These are phyloP conservation scores for Jacaranda mimosifolia DNA, from an alignment of 257 asterid species.

Conservation along the genomic window DNA sequence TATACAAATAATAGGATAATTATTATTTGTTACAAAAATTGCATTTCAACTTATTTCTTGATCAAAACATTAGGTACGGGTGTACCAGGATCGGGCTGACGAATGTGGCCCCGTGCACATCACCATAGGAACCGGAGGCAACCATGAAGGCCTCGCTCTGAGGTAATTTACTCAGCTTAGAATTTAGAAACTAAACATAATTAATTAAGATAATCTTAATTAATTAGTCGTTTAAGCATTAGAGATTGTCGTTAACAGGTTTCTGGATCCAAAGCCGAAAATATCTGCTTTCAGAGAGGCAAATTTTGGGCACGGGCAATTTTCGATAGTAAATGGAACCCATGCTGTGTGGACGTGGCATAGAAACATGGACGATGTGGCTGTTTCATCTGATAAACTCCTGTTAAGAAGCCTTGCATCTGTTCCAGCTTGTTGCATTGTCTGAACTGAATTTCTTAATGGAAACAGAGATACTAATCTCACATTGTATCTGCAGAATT, in stretches of 20 bases:
- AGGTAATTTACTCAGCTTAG: constrained; percentile 39
- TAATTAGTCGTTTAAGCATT: background rate
- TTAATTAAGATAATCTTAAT: background rate
- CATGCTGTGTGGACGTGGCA: constrained; percentile 80
- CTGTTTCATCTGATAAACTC: constrained; percentile 50
- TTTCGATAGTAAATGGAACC: constrained; percentile 58
- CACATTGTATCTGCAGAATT: background rate
- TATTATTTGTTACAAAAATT: too few species aligned
- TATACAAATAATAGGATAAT: too few species aligned
- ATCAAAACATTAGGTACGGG: constrained; percentile 50
- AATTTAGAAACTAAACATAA: too few species aligned
- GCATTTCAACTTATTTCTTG: too few species aligned
- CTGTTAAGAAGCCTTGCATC: constrained; percentile 53
- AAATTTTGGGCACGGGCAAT: constrained; percentile 72
- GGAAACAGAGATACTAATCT: background rate
- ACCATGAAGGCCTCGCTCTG: constrained; percentile 68
- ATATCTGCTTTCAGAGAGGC: constrained; percentile 70
- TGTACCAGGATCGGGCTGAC: constrained; percentile 53
- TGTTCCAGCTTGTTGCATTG: constrained; percentile 41
- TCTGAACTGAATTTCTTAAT: background rate
- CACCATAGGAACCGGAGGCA: constrained; percentile 73
- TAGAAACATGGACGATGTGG: constrained; percentile 50
- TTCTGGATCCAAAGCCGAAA: constrained; percentile 55
- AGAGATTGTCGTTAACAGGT: constrained; percentile 40
- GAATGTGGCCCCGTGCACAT: constrained; percentile 67